Evolutionary conservation across 345 rosid genomes (phyloP).

Genomic region (Brassica cretica): DNA sequence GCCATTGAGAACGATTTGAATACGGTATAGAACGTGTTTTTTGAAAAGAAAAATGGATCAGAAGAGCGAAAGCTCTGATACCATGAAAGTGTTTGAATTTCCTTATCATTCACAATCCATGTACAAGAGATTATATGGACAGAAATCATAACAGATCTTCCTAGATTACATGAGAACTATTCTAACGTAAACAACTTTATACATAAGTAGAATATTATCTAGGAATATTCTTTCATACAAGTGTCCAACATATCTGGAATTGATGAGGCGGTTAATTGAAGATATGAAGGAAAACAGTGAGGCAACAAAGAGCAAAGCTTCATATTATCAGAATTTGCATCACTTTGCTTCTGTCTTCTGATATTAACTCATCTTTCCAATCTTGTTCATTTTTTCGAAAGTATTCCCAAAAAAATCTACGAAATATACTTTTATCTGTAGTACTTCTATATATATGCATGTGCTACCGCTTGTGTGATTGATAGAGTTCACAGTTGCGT

Average conservation of each 20-base stretch:
- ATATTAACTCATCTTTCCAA: constrained; percentile 19
- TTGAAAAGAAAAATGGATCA: no score
- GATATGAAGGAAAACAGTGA: constrained; percentile 55
- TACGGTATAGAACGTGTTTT: no score
- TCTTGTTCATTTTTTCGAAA: background rate
- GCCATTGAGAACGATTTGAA: no score
- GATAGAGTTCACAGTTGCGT: constrained; percentile 4
- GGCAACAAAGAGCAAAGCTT: constrained; percentile 64
- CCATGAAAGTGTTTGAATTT: no score
- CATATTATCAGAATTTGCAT: constrained; percentile 61
- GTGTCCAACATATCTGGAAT: constrained; percentile 22
- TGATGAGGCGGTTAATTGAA: constrained; percentile 32
- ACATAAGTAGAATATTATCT: no score
- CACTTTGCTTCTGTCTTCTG: constrained; percentile 69
- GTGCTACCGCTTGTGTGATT: background rate
- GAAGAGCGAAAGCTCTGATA: no score
- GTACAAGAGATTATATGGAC: no score
- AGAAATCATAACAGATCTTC: no score
- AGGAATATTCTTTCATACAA: no score
- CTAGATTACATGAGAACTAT: no score
- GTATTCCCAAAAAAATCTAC: background rate
- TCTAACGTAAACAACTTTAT: no score
- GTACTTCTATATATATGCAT: background rate
- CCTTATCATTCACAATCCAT: no score
- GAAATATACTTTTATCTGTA: background rate